Evolutionary conservation across 1,139 yeast species (phyloP).

Genomic region (Debaryomyces sp.): DNA sequence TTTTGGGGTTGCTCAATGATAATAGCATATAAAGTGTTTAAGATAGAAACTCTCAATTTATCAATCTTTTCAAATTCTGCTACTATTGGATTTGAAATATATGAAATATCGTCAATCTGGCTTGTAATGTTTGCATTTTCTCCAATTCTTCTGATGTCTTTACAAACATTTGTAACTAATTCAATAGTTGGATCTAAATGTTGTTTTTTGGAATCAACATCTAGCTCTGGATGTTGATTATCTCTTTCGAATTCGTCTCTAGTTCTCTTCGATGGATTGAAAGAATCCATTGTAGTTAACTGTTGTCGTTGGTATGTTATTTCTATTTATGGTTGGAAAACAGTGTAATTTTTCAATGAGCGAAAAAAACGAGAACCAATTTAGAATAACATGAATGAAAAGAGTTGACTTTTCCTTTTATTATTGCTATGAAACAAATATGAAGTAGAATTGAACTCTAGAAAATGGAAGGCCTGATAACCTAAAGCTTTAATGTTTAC

Average conservation of each 20-base stretch:
- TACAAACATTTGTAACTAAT: constrained; percentile 45
- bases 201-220: constrained; percentile 33
- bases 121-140: constrained; percentile 55
- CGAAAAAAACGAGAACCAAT: neutral
- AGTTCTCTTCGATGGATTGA: constrained; percentile 33
- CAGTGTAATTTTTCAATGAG: constrained; percentile 1
- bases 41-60: constrained; percentile 58
- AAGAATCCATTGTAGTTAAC: constrained; percentile 9
- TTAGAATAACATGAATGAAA: neutral
- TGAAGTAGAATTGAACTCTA: neutral
- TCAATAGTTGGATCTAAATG: constrained; percentile 47
- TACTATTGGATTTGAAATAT: constrained; percentile 65
- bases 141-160: constrained; percentile 67
- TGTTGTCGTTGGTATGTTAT: neutral
- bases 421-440: too few species aligned
- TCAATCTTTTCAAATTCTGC: constrained; percentile 72
- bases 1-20: constrained; percentile 91
- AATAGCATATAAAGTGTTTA: constrained; percentile 68
- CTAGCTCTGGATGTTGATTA: constrained; percentile 17
- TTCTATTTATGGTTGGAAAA: neutral
- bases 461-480: too few species aligned
- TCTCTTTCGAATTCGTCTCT: constrained; percentile 43
- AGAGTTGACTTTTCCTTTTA: too few species aligned
- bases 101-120: constrained; percentile 67
- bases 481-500: too few species aligned